A percentile compares a stretch with the other conserved stretches of the same genome.
Conservation (phyloP, 768 basidiomycete genomes). For the Clitopilus passeckerianus region DNA sequence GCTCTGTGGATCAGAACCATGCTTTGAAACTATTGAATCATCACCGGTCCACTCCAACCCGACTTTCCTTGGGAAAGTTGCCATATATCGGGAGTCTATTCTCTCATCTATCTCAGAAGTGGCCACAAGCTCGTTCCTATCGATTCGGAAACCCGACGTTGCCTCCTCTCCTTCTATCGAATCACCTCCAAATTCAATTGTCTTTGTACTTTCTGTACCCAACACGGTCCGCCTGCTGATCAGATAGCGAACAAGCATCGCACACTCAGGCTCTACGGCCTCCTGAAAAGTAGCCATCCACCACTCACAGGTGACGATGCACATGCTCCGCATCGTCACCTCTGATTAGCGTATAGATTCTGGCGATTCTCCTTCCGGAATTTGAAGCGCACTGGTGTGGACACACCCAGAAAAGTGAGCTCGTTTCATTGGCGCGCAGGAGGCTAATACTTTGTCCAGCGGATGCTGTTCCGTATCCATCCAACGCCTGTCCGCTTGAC, state of each 20-base stretch:
- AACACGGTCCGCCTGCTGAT: background rate
- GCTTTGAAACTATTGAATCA: background rate
- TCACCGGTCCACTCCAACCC: background rate
- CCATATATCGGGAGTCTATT: background rate
- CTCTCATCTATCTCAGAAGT: background rate
- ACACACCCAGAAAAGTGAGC: background rate
- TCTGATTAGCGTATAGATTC: background rate
- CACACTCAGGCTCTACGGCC: background rate
- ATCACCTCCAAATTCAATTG: background rate
- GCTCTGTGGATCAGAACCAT: background rate
- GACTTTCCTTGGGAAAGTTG: background rate
- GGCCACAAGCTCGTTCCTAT: background rate
- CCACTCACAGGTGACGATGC: background rate
- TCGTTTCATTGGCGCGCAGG: background rate
- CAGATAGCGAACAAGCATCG: background rate
- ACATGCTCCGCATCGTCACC: background rate
- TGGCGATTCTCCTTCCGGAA: background rate
- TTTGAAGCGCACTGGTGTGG: background rate
- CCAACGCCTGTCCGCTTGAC: background rate
- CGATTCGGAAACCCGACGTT: background rate
- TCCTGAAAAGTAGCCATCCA: background rate
- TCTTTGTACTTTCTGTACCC: too few species aligned
- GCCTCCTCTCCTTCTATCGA: background rate
- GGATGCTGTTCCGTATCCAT: background rate
- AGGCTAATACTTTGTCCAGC: background rate